Percentiles rank a stretch among this genome's conserved stretches.
Conservation (phyloP, 2,329 filamentous ascomycete species). For the Thelonectria discophora region DNA sequence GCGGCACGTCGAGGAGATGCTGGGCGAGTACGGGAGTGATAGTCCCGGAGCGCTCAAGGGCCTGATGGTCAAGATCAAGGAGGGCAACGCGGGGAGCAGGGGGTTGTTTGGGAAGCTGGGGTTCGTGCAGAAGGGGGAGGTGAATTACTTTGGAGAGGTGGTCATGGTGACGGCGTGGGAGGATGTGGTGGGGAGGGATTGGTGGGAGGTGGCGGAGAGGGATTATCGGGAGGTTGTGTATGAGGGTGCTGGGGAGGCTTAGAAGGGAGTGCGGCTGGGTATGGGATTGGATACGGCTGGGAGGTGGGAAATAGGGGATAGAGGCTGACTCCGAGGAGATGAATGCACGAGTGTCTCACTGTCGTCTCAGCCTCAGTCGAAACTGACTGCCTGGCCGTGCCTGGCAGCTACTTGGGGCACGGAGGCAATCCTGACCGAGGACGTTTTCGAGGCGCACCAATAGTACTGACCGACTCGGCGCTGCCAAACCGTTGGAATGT, state of each 20-base stretch:
- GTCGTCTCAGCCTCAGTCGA: too few species aligned
- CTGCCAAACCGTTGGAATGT: too few species aligned
- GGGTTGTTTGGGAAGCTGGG: slow-evolving; percentile 62
- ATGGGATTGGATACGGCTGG: background rate
- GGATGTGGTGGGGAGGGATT: slow-evolving; percentile 33
- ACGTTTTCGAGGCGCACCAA: too few species aligned
- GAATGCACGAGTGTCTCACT: too few species aligned
- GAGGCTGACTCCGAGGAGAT: too few species aligned
- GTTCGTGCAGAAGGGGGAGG: slow-evolving; percentile 59
- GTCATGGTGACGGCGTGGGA: slow-evolving; percentile 55
- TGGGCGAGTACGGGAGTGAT: slow-evolving; percentile 55
- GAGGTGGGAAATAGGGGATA: background rate
- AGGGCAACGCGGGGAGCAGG: slow-evolving; percentile 61
- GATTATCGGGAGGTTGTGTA: slow-evolving; percentile 41
- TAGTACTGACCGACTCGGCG: too few species aligned
- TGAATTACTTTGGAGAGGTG: slow-evolving; percentile 70
- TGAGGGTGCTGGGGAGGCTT: slow-evolving; percentile 6
- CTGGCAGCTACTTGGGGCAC: too few species aligned
- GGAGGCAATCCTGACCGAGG: too few species aligned
- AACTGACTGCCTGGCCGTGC: too few species aligned
- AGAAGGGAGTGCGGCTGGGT: background rate
- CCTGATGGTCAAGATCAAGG: slow-evolving; percentile 68
- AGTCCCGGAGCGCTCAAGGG: slow-evolving; percentile 30
- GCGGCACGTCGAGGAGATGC: slow-evolving; percentile 60
- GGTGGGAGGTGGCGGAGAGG: slow-evolving; percentile 31